Evolutionary conservation across 1,284 basidiomycete genomes (phyloP).

Genomic region (Ceratobasidium sp.): DNA sequence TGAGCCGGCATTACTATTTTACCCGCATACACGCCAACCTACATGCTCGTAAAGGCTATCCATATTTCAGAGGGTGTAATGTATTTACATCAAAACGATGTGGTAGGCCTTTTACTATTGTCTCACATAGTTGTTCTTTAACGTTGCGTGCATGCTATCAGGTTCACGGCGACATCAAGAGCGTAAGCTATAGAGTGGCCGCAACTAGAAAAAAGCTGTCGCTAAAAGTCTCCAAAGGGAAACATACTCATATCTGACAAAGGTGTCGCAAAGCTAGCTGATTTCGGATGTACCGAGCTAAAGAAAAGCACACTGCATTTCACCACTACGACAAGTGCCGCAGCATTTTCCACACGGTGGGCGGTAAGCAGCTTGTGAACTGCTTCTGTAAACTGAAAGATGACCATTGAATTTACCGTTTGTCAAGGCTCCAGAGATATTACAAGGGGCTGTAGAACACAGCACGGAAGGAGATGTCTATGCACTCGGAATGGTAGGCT

Average conservation of each 20-base stretch:
- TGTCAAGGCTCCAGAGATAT: not conserved
- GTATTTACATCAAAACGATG: slow-evolving; percentile 6
- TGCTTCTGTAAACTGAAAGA: too few relatives aligned
- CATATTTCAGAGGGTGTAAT: not conserved
- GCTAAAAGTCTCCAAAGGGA: not conserved
- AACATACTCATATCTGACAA: slow-evolving; percentile 5
- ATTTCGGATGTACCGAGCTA: not conserved
- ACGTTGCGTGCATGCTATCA: not conserved
- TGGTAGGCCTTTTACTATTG: not conserved
- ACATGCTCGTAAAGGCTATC: not conserved
- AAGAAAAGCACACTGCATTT: not conserved
- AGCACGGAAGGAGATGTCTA: slow-evolving; percentile 13
- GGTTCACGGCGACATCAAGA: slow-evolving; percentile 17
- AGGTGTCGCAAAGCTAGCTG: not conserved
- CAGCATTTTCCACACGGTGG: not conserved
- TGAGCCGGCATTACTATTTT: not conserved
- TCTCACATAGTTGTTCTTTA: not conserved
- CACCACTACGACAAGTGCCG: not conserved
- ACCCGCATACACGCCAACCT: not conserved
- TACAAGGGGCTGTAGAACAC: not conserved
- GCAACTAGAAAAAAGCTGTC: not conserved
- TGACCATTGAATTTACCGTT: too few relatives aligned
- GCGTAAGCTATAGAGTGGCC: not conserved
- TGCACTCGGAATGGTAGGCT: slow-evolving; percentile 28
- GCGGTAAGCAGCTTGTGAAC: not conserved